Conservation (phyloP, 176 grass and related monocot genomes). For the Tillandsia leiboldiana region DNA sequence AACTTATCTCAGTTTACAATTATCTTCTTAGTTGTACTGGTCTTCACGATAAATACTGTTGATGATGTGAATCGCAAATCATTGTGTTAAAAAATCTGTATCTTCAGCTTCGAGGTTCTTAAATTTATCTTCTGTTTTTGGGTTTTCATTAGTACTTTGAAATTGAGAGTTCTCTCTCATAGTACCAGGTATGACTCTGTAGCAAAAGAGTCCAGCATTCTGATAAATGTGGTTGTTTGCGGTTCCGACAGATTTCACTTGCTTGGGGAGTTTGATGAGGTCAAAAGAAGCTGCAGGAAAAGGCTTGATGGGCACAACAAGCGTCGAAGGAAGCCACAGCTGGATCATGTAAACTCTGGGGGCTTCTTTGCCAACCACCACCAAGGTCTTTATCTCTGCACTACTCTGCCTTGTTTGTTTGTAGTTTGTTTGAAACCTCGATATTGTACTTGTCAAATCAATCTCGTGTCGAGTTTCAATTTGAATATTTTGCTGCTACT, state of each 20-base stretch:
- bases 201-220: not conserved
- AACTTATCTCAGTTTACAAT: no score
- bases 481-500: no score
- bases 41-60: no score
- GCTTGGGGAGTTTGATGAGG: conserved; percentile 76
- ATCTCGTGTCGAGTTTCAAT: no score
- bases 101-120: no score
- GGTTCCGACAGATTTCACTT: conserved; percentile 56
- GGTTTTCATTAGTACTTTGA: no score
- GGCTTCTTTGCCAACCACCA: conserved; percentile 54
- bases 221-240: not conserved
- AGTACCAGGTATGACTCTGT: not conserved
- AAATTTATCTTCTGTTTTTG: no score
- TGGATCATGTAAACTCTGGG: conserved; percentile 46
- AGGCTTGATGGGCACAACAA: conserved; percentile 89
- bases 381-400: conserved; percentile 43
- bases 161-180: no score
- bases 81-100: no score
- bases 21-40: no score
- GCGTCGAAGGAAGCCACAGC: conserved; percentile 66
- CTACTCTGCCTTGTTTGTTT: not conserved
- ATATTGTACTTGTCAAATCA: not conserved
- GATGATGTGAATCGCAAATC: no score
- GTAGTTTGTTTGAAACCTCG: not conserved
- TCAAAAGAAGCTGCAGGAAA: conserved; percentile 88